Evolutionary conservation across 2,329 filamentous ascomycete genomes (phyloP).

Genomic region (Botryotinia convoluta): DNA sequence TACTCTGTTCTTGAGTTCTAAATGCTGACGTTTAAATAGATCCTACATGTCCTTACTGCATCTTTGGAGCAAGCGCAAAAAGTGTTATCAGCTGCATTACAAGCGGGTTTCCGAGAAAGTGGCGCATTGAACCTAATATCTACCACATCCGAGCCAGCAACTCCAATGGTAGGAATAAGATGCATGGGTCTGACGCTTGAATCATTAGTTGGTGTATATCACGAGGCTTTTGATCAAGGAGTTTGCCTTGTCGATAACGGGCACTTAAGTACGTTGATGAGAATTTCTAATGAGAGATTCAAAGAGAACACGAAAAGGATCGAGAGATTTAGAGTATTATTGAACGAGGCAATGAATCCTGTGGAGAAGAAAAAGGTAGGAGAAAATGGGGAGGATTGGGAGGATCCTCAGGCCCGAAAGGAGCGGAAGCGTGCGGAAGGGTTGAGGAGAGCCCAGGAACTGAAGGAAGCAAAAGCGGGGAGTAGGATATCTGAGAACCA

Average conservation of each 20-base stretch:
- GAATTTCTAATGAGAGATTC: constrained; percentile 73
- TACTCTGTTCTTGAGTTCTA: neutral
- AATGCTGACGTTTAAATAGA: constrained; percentile 50
- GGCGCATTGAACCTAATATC: constrained; percentile 68
- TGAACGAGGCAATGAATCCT: constrained; percentile 29
- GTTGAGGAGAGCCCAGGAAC: constrained; percentile 45
- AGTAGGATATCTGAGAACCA: neutral
- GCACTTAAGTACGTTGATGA: constrained; percentile 66
- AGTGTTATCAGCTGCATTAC: constrained; percentile 71
- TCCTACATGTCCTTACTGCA: constrained; percentile 80
- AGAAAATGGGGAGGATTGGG: constrained; percentile 49
- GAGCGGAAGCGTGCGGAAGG: constrained; percentile 59
- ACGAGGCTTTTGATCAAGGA: constrained; percentile 41
- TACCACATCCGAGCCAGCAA: constrained; percentile 39
- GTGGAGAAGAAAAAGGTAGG: constrained; percentile 32
- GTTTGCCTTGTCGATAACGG: constrained; percentile 58
- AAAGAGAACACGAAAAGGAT: constrained; percentile 66
- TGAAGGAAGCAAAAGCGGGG: constrained; percentile 20
- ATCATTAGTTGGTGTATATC: constrained; percentile 66
- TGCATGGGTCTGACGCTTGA: constrained; percentile 81
- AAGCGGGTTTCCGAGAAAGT: constrained; percentile 85
- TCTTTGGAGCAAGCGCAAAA: constrained; percentile 72
- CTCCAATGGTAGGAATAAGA: constrained; percentile 80
- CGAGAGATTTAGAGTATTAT: constrained; percentile 56
- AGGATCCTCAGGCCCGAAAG: constrained; percentile 50